Conservation (phyloP, 352 stramenopile genomes). For the Phytophthora foliorum region DNA sequence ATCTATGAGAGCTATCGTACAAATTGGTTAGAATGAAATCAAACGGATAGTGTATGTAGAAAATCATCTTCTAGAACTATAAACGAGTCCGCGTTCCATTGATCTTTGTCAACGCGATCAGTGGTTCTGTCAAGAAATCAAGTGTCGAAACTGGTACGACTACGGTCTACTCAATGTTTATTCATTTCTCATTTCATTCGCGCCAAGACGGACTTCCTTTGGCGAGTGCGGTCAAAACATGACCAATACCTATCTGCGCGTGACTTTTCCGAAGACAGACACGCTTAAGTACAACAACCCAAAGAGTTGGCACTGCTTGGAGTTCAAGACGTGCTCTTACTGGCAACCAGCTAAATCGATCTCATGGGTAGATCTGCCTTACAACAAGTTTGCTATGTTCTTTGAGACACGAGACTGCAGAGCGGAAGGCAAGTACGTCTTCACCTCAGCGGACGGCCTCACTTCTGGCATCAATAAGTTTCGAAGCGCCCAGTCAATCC, state of each 20-base stretch:
- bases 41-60: too few species aligned
- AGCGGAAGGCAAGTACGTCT: neutral
- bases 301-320: neutral
- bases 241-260: neutral
- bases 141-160: neutral
- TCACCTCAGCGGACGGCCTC: neutral
- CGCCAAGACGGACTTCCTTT: neutral
- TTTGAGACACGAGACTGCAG: neutral
- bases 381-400: neutral
- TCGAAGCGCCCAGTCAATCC: neutral
- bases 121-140: neutral
- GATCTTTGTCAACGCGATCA: neutral
- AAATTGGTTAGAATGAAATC: too few species aligned
- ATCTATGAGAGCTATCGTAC: too few species aligned
- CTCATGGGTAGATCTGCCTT: neutral
- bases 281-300: neutral
- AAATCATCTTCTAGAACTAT: too few species aligned
- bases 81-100: neutral
- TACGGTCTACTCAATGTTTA: neutral
- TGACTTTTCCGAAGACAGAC: neutral
- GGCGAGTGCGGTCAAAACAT: neutral
- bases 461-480: neutral
- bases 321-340: neutral
- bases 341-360: neutral
- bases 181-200: neutral